Percentiles rank a stretch among this genome's conserved stretches.
phyloP scores from a whole-genome alignment of 306 rosid species.

The Gillenia trifoliata region DNA sequence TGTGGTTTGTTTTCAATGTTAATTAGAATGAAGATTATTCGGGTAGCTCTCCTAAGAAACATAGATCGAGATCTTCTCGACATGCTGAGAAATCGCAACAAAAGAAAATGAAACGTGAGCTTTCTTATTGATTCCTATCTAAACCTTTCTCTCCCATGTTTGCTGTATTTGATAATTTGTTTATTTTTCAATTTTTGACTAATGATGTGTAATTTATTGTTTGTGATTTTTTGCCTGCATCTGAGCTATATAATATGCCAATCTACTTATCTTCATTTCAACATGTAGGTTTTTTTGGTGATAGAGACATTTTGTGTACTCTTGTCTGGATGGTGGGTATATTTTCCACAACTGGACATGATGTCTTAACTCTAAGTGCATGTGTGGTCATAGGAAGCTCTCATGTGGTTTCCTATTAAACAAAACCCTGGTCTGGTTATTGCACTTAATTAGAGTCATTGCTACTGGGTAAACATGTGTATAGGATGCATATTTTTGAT shows the following conservation, averaged over 20 bases:
- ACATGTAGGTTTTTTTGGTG: background rate
- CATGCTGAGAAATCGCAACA: conserved; percentile 37
- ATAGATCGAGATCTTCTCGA: conserved; percentile 40
- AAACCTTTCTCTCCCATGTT: background rate
- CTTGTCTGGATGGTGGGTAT: background rate
- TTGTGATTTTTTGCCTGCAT: background rate
- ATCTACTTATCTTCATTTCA: background rate
- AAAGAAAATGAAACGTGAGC: conserved; percentile 58
- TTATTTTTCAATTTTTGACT: background rate
- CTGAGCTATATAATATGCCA: background rate
- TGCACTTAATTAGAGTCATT: background rate
- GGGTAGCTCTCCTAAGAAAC: conserved; percentile 32
- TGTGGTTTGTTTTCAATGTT: conserved; percentile 13
- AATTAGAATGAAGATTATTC: conserved; percentile 44
- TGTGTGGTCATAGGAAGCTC: too few relatives aligned
- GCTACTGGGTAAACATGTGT: background rate
- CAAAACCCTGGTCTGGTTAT: background rate
- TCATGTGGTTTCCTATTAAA: too few relatives aligned
- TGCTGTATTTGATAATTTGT: background rate
- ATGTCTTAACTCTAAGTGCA: background rate
- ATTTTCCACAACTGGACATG: background rate
- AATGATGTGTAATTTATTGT: background rate
- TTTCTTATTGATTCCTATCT: background rate
- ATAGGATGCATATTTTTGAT: background rate
- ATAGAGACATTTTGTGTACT: background rate